Evolutionary conservation across 768 basidiomycete genomes (phyloP), one percentile per base, ranked within the genome.

Genomic region (Pulveroboletus sp.): DNA sequence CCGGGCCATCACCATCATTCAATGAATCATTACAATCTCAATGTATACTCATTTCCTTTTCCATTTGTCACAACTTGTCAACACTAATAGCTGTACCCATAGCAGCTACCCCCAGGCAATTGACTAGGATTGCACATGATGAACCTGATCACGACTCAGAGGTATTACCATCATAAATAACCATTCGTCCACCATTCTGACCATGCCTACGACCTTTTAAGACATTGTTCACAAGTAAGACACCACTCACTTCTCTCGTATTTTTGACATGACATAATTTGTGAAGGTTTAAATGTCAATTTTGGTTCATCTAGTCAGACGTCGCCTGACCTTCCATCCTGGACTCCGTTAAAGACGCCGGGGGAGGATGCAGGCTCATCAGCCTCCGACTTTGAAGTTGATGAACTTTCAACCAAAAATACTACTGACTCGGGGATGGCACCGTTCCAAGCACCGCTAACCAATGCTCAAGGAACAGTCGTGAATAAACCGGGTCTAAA

Each of bases 261-360:
- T n/a, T n/a, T 14, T 23, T 48, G 20, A 19, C 33, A 60, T 40
- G 24, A 19, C 17, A 42, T 4, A 29, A 29, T 29, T 25, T 40
- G 17, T 47, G 20, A 39, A 24, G 32, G 34, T 31, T 20, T 27
- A 20, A 27, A 36, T 23, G 37, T 20, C 25, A 33, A 33, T 6
- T 14, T 25, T 40, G 6, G 20, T 37, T 12, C 40, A 29, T 20
- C 48, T 17, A 50, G 29, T 39, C 50, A 21, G 12, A n/a, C 3
- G 24, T 11, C 8, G 37, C 10, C 16, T 53, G 63, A 65, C 33
- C 52, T 62, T 39, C 63, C 62, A 32, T 46, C 63, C 5, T 63
- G 61, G 61, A 63, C 61, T 17, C 48, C 58, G 33, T 37, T 55
- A 1, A 48, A 31, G 12, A 20, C 32, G 44, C 11, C 13, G 1